These are phyloP conservation scores for Sclerotinia borealis DNA, from an alignment of 2,329 filamentous ascomycete species.

Conservation along the genomic window DNA sequence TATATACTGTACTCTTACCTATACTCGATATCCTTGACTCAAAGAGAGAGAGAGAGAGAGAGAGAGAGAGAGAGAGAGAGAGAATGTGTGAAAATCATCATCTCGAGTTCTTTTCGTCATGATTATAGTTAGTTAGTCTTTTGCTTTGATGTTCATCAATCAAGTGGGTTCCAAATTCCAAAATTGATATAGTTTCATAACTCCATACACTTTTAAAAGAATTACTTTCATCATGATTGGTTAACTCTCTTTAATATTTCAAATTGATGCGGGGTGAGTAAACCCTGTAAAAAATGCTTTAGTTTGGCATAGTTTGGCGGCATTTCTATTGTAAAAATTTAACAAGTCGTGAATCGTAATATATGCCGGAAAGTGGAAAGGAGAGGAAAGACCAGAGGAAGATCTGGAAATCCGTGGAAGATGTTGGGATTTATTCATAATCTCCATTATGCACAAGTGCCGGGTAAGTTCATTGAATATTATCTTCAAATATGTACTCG, in stretches of 20 bases:
- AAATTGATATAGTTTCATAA: not conserved
- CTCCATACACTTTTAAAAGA: no score
- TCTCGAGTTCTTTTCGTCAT: not conserved
- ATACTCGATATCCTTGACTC: no score
- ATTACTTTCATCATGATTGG: not conserved
- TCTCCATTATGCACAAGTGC: no score
- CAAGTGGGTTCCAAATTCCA: not conserved
- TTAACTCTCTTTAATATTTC: not conserved
- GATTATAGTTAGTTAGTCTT: no score
- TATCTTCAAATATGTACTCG: no score
- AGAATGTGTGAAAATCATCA: no score
- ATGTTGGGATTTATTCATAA: not conserved
- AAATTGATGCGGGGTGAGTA: not conserved
- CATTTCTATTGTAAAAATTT: not conserved
- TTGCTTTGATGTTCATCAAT: not conserved
- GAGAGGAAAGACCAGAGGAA: not conserved
- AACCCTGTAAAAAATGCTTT: not conserved
- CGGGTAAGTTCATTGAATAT: no score
- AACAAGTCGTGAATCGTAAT: not conserved
- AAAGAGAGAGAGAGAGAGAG: no score
- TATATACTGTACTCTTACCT: no score
- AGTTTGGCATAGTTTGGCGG: not conserved
- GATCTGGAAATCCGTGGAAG: not conserved
- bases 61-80: no score
- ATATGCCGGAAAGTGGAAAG: not conserved